Evolutionary conservation across 495 filamentous ascomycete genomes (phyloP).

Genomic region (Aspergillus panamensis): DNA sequence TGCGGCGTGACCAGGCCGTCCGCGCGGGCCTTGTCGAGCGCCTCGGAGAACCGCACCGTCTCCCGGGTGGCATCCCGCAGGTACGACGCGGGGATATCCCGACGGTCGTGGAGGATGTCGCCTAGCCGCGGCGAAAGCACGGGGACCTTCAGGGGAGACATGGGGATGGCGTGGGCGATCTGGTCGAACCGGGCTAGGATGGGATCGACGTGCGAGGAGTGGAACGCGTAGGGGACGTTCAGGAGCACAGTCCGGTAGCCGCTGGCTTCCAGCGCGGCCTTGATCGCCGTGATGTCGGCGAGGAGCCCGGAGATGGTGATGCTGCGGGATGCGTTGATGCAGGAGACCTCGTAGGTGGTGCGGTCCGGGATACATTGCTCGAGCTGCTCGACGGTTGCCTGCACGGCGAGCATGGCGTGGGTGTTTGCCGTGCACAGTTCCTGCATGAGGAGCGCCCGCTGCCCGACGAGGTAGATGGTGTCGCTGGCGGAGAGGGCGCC

Average conservation of each 20-base stretch:
- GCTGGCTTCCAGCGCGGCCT: background rate
- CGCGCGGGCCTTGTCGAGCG: no score
- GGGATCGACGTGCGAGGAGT: background rate
- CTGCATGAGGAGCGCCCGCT: background rate
- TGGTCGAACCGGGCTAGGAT: background rate
- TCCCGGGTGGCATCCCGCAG: no score
- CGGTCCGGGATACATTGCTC: background rate
- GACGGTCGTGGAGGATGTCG: background rate
- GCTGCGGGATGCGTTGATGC: background rate
- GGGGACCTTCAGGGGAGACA: background rate
- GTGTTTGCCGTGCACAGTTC: background rate
- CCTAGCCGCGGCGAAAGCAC: background rate
- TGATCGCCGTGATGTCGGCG: background rate
- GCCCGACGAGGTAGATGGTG: background rate
- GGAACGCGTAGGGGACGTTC: background rate
- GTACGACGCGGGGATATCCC: no score
- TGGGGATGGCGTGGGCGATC: background rate
- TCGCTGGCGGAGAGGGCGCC: background rate
- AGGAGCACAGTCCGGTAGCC: background rate
- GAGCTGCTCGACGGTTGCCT: background rate
- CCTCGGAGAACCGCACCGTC: no score
- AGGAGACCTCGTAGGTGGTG: background rate
- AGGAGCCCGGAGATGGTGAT: background rate
- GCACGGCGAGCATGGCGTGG: background rate
- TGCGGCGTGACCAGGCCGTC: no score